These are phyloP conservation scores for Purpureocillium takamizusanense DNA, from an alignment of 2,329 filamentous ascomycete species.

Conservation along the genomic window DNA sequence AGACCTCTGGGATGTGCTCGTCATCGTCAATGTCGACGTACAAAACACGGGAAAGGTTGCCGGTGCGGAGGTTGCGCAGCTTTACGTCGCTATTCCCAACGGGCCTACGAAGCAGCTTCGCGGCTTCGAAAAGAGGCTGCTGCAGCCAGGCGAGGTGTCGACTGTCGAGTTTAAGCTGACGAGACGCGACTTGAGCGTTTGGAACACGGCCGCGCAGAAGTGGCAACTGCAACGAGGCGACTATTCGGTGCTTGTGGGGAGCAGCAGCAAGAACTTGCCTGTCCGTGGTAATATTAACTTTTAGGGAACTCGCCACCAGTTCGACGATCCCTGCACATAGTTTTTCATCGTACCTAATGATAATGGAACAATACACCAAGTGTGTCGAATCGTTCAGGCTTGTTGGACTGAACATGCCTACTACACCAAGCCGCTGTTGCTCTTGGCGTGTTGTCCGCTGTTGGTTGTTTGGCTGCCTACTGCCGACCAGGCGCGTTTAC, in stretches of 20 bases:
- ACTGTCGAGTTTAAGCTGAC: slow-evolving; percentile 44
- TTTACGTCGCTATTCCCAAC: slow-evolving; percentile 37
- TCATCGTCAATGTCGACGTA: slow-evolving; percentile 27
- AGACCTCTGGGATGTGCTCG: slow-evolving; percentile 39
- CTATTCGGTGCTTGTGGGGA: slow-evolving; percentile 36
- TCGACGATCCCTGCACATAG: too few relatives aligned
- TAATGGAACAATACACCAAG: too few relatives aligned
- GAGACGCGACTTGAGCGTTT: slow-evolving; percentile 56
- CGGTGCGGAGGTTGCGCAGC: slow-evolving; percentile 38
- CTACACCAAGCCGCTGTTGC: too few relatives aligned
- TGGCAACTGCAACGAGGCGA: slow-evolving; percentile 44
- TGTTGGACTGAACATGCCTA: too few relatives aligned
- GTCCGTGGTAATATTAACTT: slow-evolving; percentile 25
- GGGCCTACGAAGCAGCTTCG: slow-evolving; percentile 50
- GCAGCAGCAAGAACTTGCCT: slow-evolving; percentile 36
- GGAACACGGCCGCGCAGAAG: slow-evolving; percentile 52
- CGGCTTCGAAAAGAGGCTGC: slow-evolving; percentile 52
- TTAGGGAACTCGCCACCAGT: too few relatives aligned
- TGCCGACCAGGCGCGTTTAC: too few relatives aligned
- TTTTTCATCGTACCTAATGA: too few relatives aligned
- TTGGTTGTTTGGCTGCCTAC: too few relatives aligned
- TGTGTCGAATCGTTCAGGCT: too few relatives aligned
- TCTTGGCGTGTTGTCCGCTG: too few relatives aligned
- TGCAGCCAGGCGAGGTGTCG: slow-evolving; percentile 34
- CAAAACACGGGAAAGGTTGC: slow-evolving; percentile 30